Evolutionary conservation across 352 stramenopile genomes (phyloP).

Genomic region (Bremia lactucae): DNA sequence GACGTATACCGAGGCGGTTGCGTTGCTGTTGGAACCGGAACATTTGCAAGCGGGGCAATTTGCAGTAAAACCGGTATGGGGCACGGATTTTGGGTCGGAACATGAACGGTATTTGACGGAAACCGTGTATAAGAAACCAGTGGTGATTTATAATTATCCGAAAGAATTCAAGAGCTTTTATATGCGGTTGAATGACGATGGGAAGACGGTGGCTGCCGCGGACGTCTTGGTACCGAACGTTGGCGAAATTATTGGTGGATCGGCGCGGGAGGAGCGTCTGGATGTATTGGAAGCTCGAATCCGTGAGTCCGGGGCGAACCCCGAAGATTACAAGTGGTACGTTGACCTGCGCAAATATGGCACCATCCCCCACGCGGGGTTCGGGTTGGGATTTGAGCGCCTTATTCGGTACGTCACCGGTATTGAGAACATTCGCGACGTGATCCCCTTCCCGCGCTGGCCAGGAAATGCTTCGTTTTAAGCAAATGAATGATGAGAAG

Average conservation of each 20-base stretch:
- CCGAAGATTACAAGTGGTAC: slow-evolving; percentile 94
- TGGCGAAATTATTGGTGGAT: slow-evolving; percentile 96
- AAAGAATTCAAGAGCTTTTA: slow-evolving; percentile 99
- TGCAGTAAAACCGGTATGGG: slow-evolving; percentile 84
- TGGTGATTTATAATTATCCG: slow-evolving; percentile 99
- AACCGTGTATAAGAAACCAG: slow-evolving; percentile 74
- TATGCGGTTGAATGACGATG: slow-evolving; percentile 97
- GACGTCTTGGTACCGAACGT: slow-evolving; percentile 96
- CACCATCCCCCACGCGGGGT: slow-evolving; percentile 94
- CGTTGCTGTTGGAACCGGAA: slow-evolving; percentile 81
- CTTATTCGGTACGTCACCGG: slow-evolving; percentile 96
- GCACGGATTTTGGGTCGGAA: slow-evolving; percentile 94
- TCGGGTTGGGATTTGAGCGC: slow-evolving; percentile 97
- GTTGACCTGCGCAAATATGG: slow-evolving; percentile 92
- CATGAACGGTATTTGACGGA: slow-evolving; percentile 96
- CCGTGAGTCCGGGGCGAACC: slow-evolving; percentile 57
- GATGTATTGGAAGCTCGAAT: slow-evolving; percentile 82
- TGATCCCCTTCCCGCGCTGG: slow-evolving; percentile 96
- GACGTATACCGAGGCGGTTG: slow-evolving; percentile 92
- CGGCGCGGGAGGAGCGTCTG: slow-evolving; percentile 91
- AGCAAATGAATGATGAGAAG: slow-evolving; percentile 10
- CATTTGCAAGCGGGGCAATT: slow-evolving; percentile 84
- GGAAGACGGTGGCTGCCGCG: slow-evolving; percentile 94
- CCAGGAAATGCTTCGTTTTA: slow-evolving; percentile 91
- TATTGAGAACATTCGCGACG: slow-evolving; percentile 99